Percentiles rank a stretch among this genome's conserved stretches.
phyloP scores from a whole-genome alignment of 2,329 filamentous ascomycete species.

The Tolypocladium endophyticum region DNA sequence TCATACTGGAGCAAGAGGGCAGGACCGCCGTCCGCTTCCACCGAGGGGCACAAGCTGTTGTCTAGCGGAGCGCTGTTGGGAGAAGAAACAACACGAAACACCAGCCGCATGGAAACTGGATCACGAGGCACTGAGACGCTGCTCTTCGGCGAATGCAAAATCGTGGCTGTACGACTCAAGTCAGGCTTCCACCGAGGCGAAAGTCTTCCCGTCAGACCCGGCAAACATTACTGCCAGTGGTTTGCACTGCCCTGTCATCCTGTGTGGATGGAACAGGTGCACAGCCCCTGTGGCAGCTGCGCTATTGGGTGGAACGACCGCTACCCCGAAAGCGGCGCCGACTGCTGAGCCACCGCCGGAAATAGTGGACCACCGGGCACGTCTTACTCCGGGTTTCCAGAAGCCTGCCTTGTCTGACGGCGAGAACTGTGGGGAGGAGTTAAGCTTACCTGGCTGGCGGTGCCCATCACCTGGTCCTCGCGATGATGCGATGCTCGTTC shows the following conservation, averaged over 20 bases:
- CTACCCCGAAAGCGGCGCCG: background rate
- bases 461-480: background rate
- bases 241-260: background rate
- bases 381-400: background rate
- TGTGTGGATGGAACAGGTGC: background rate
- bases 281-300: background rate
- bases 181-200: background rate
- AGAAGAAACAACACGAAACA: background rate
- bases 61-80: background rate
- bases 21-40: no score
- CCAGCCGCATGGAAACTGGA: background rate
- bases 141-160: background rate
- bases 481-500: background rate
- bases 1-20: no score
- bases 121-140: background rate
- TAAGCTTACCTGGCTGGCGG: background rate
- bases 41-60: no score
- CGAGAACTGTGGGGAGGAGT: background rate
- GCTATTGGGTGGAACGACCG: background rate
- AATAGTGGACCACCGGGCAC: background rate
- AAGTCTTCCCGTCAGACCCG: background rate
- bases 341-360: background rate
- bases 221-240: background rate
- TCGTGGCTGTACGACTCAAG: background rate
- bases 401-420: background rate